phyloP scores from a whole-genome alignment of 2,329 filamentous ascomycete genomes.

The Sclerotinia trifoliorum region DNA sequence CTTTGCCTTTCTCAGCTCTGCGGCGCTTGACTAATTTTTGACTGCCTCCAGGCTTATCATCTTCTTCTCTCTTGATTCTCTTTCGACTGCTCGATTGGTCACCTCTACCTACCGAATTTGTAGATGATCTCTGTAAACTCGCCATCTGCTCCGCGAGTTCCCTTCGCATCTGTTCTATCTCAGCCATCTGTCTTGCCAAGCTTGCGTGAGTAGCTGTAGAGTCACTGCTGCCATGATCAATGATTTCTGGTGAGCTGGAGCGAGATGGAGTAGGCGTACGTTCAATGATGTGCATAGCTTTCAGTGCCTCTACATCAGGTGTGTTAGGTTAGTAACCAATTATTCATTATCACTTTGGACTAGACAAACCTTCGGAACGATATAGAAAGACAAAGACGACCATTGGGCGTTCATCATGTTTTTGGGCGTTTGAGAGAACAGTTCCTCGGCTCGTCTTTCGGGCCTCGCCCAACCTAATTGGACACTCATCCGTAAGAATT shows the following conservation, averaged over 20 bases:
- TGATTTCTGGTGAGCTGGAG: not conserved
- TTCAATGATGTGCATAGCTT: slow-evolving; percentile 1
- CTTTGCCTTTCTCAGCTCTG: not conserved
- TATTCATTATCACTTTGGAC: not conserved
- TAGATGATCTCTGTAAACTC: not conserved
- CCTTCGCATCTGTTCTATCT: too few relatives aligned
- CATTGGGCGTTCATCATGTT: not conserved
- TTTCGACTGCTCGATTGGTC: not conserved
- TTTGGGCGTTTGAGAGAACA: not conserved
- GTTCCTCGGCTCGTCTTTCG: not conserved
- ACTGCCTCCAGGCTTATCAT: not conserved
- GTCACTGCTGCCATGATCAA: not conserved
- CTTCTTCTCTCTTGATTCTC: not conserved
- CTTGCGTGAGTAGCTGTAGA: not conserved
- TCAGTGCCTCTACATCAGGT: not conserved
- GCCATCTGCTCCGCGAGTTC: not conserved
- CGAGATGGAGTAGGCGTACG: not conserved
- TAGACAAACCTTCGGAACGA: slow-evolving; percentile 10
- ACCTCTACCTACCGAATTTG: not conserved
- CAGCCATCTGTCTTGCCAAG: too few relatives aligned
- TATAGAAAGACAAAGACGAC: slow-evolving; percentile 13
- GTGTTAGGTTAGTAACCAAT: not conserved
- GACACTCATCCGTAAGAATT: not conserved
- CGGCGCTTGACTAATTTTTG: not conserved
- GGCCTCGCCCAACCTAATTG: not conserved